These are phyloP conservation scores for Dictyostelium discoideum DNA, from an alignment of 78 protist genomes.

Conservation along the genomic window DNA sequence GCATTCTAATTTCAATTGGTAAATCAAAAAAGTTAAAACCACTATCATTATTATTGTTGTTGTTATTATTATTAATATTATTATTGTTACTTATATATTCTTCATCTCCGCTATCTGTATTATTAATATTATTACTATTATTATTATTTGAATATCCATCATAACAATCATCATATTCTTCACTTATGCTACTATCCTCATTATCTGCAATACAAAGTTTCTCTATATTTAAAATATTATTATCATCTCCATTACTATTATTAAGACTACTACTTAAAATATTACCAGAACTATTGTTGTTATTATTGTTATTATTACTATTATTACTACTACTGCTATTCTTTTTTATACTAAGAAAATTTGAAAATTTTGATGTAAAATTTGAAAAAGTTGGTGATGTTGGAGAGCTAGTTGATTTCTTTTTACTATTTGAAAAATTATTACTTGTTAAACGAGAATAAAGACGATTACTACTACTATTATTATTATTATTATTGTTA, in stretches of 20 bases:
- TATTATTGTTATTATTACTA: neutral
- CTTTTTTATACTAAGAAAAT: neutral
- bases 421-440: neutral
- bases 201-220: neutral
- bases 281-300: neutral
- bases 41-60: neutral
- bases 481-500: neutral
- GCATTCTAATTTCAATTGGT: slow-evolving; percentile 72
- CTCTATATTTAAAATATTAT: neutral
- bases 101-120: neutral
- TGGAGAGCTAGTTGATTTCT: neutral
- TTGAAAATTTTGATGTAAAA: neutral
- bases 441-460: neutral
- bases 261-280: neutral
- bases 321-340: neutral
- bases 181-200: slow-evolving; percentile 3
- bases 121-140: neutral
- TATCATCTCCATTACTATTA: neutral
- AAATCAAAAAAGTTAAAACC: slow-evolving; percentile 37
- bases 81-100: neutral
- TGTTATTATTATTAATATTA: neutral
- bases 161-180: neutral
- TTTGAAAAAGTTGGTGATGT: slow-evolving; percentile 19
- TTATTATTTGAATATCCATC: neutral
- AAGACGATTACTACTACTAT: neutral